phyloP scores from a whole-genome alignment of 257 asterid species.

The Fraxinus excelsior region DNA sequence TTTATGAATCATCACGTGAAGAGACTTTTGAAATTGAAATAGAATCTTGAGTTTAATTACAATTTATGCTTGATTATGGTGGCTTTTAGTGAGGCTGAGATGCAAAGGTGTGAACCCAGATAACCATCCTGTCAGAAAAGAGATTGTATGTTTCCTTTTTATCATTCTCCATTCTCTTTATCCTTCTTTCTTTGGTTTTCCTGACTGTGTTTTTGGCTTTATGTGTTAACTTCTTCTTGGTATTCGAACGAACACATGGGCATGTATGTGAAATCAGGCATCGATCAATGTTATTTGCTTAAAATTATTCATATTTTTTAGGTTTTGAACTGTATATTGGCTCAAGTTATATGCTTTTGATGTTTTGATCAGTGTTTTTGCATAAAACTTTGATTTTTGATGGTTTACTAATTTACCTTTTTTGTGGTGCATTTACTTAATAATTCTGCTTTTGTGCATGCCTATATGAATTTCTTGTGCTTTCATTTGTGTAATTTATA shows the following conservation, averaged over 20 bases:
- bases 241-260: background rate
- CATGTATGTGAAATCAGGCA: background rate
- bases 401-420: background rate
- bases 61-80: background rate
- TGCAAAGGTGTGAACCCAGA: constrained; percentile 90
- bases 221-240: background rate
- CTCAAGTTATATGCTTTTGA: constrained; percentile 7
- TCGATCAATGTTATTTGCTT: background rate
- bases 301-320: background rate
- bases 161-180: background rate
- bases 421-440: background rate
- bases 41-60: background rate
- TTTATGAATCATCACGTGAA: background rate
- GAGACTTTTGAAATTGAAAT: background rate
- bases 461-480: background rate
- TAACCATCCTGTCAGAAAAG: constrained; percentile 76
- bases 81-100: constrained; percentile 80
- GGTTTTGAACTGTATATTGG: constrained; percentile 4
- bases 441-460: background rate
- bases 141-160: constrained; percentile 55
- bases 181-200: background rate
- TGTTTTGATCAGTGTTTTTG: constrained; percentile 6
- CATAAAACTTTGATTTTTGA: constrained; percentile 6
- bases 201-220: background rate
- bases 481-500: background rate